phyloP scores from a whole-genome alignment of 2,329 filamentous ascomycete species.

The Colletotrichum lentis region DNA sequence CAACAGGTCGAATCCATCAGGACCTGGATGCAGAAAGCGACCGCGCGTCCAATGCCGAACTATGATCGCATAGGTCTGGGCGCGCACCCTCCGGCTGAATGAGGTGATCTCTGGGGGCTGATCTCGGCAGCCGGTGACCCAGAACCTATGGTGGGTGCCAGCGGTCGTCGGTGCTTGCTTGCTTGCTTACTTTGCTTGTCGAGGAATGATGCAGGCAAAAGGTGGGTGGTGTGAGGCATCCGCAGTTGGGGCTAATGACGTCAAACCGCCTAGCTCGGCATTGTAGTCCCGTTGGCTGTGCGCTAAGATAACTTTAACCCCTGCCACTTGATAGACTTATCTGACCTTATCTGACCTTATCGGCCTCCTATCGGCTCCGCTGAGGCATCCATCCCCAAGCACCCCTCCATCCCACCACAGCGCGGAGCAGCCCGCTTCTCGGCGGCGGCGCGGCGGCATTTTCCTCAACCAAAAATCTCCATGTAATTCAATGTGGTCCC shows the following conservation, averaged over 20 bases:
- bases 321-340: conserved; percentile 6
- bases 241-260: conserved; percentile 37
- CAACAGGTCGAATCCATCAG: conserved; percentile 10
- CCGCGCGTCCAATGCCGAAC: conserved; percentile 27
- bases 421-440: conserved; percentile 10
- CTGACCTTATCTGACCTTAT: conserved; percentile 33
- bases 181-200: conserved; percentile 11
- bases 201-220: conserved; percentile 20
- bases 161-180: not conserved
- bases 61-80: conserved; percentile 38
- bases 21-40: conserved; percentile 27
- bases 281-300: conserved; percentile 23
- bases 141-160: not conserved
- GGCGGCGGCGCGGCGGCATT: conserved; percentile 27
- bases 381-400: not conserved
- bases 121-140: conserved; percentile 13
- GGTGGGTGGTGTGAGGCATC: conserved; percentile 22
- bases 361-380: conserved; percentile 17
- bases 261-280: conserved; percentile 39
- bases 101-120: conserved; percentile 9
- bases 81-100: conserved; percentile 11
- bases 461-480: conserved; percentile 34
- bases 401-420: conserved; percentile 29
- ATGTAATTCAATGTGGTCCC: conserved; percentile 23
- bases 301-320: conserved; percentile 39